A percentile compares a stretch with the other conserved stretches of the same genome.
Conservation (phyloP, 2,329 filamentous ascomycete species). For the Bipolaris sorokiniana region DNA sequence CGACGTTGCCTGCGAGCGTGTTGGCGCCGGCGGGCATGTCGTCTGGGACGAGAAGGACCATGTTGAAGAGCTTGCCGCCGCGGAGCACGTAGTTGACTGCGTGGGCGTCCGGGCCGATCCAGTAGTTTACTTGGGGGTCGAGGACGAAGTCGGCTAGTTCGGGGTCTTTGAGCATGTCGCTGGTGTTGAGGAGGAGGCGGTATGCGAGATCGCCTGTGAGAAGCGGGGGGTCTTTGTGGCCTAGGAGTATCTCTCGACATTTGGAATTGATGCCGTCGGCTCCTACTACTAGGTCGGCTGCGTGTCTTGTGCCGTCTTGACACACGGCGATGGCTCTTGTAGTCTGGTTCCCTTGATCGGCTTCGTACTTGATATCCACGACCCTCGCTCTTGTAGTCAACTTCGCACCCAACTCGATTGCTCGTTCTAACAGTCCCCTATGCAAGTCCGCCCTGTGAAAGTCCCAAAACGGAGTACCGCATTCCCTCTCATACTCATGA, state of each 20-base stretch:
- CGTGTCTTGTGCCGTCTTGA: constrained; percentile 44
- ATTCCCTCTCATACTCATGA: constrained; percentile 45
- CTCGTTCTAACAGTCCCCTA: constrained; percentile 54
- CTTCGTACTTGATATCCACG: constrained; percentile 48
- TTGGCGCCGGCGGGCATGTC: constrained; percentile 55
- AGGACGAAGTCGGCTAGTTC: constrained; percentile 55
- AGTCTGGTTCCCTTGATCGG: constrained; percentile 20
- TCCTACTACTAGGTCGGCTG: constrained; percentile 56
- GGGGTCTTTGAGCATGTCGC: constrained; percentile 55
- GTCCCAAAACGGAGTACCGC: constrained; percentile 58
- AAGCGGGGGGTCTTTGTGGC: constrained; percentile 54
- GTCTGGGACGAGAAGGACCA: constrained; percentile 59
- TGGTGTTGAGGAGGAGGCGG: constrained; percentile 54
- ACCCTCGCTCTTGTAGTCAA: constrained; percentile 56
- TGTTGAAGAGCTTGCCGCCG: constrained; percentile 58
- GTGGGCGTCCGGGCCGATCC: constrained; percentile 60
- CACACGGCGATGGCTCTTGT: constrained; percentile 52
- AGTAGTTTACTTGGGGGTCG: constrained; percentile 59
- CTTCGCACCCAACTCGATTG: constrained; percentile 56
- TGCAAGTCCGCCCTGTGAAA: constrained; percentile 63
- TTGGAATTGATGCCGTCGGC: constrained; percentile 57
- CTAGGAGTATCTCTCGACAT: constrained; percentile 55
- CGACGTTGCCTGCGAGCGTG: constrained; percentile 58
- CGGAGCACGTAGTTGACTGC: constrained; percentile 59
- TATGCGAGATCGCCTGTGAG: constrained; percentile 61